These are phyloP conservation scores for Pisolithus albus DNA, from an alignment of 768 basidiomycete species.

Conservation along the genomic window DNA sequence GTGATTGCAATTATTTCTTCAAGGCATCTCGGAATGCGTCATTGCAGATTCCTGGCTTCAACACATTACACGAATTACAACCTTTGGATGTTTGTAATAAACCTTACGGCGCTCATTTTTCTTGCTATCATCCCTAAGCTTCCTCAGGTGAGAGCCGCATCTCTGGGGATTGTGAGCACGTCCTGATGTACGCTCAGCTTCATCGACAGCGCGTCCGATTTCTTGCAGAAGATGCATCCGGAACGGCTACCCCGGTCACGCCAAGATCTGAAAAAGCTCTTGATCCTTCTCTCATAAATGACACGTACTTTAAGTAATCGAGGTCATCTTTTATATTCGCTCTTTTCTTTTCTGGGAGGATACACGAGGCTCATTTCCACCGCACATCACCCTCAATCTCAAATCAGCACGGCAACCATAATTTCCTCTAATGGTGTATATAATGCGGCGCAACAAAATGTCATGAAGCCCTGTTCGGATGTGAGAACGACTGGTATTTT, in stretches of 20 bases:
- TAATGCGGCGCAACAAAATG: slow-evolving; percentile 24
- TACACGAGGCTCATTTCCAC: slow-evolving; percentile 9
- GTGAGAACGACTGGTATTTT: slow-evolving; percentile 3
- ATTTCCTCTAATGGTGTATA: slow-evolving; percentile 29
- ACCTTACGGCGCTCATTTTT: slow-evolving; percentile 68
- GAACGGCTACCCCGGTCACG: slow-evolving; percentile 59
- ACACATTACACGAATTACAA: slow-evolving; percentile 99
- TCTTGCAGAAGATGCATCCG: slow-evolving; percentile 58
- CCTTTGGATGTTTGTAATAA: slow-evolving; percentile 88
- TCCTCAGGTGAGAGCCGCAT: slow-evolving; percentile 60
- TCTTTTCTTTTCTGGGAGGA: slow-evolving; percentile 3
- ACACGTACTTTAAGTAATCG: slow-evolving; percentile 38
- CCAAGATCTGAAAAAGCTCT: slow-evolving; percentile 42
- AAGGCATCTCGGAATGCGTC: background rate
- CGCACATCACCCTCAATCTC: slow-evolving; percentile 7
- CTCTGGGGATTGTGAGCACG: slow-evolving; percentile 2
- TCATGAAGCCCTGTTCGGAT: slow-evolving; percentile 8
- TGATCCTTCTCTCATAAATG: slow-evolving; percentile 37
- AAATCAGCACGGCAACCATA: slow-evolving; percentile 16
- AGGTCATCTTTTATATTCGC: slow-evolving; percentile 4
- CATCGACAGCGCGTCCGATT: slow-evolving; percentile 81
- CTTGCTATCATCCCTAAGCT: slow-evolving; percentile 91
- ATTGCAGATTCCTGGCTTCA: slow-evolving; percentile 80
- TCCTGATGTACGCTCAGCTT: slow-evolving; percentile 40
- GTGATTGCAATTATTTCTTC: background rate